Conservation (phyloP, 2,329 filamentous ascomycete genomes). For the Claviceps capensis region DNA sequence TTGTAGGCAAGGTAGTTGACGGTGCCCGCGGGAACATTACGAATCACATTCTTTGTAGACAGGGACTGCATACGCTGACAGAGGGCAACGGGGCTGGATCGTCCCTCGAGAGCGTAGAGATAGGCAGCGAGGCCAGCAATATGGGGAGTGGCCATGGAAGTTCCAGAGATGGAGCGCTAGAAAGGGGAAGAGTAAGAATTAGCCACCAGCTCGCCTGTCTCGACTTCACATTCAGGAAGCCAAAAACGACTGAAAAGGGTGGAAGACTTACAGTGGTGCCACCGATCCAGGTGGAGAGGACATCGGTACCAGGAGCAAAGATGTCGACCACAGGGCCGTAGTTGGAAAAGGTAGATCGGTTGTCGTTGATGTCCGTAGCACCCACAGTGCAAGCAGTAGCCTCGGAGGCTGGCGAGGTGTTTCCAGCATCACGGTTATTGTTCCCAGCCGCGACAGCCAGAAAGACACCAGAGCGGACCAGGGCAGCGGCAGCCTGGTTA, state of each 20-base stretch:
- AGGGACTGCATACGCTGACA: slow-evolving; percentile 4
- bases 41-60: slow-evolving; percentile 11
- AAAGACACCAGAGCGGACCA: slow-evolving; percentile 34
- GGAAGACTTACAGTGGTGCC: slow-evolving; percentile 16
- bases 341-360: slow-evolving; percentile 36
- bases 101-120: slow-evolving; percentile 27
- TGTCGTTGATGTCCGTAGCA: slow-evolving; percentile 27
- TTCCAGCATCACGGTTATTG: slow-evolving; percentile 26
- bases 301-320: slow-evolving; percentile 33
- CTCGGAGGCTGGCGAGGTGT: slow-evolving; percentile 34
- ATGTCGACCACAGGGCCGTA: slow-evolving; percentile 35
- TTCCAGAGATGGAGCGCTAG: slow-evolving; percentile 27
- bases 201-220: not conserved
- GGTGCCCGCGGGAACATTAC: slow-evolving; percentile 12
- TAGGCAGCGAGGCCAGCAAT: slow-evolving; percentile 29
- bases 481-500: slow-evolving; percentile 35
- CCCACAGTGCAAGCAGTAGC: slow-evolving; percentile 38
- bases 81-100: slow-evolving; percentile 10
- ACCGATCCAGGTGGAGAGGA: slow-evolving; percentile 35
- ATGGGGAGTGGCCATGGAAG: slow-evolving; percentile 31
- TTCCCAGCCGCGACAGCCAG: slow-evolving; percentile 45
- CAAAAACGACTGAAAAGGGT: too few species aligned
- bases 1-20: slow-evolving; percentile 15
- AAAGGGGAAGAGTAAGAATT: not conserved
- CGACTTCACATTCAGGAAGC: not conserved